Conservation (phyloP, 2,329 filamentous ascomycete genomes). For the Xylariaceae sp. region DNA sequence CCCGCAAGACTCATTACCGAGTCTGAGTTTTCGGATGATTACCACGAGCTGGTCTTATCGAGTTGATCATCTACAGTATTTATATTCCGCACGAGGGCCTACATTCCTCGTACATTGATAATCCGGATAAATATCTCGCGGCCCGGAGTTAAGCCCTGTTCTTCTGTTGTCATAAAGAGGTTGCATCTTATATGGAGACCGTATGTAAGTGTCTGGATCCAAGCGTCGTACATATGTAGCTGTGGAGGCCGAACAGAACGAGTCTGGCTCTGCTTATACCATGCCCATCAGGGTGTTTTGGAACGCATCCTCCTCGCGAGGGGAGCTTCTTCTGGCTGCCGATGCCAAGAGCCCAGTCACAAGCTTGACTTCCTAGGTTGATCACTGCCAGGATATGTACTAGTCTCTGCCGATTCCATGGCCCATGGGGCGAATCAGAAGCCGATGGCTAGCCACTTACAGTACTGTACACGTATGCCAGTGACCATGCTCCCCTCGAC, state of each 20-base stretch:
- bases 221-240: background rate
- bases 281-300: background rate
- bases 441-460: background rate
- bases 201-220: background rate
- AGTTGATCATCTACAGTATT: background rate
- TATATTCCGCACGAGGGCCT: background rate
- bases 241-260: background rate
- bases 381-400: too few relatives aligned
- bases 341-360: too few relatives aligned
- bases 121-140: background rate
- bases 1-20: background rate
- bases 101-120: background rate
- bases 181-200: background rate
- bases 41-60: background rate
- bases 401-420: background rate
- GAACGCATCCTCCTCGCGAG: too few relatives aligned
- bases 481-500: background rate
- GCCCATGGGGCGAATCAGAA: background rate
- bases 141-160: background rate
- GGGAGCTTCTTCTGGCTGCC: too few relatives aligned
- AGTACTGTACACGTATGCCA: background rate
- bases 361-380: too few relatives aligned
- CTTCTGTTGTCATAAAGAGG: background rate
- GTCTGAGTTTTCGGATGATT: background rate
- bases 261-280: background rate